phyloP scores from a whole-genome alignment of 2,329 filamentous ascomycete species.

The Phialophora macrospora region DNA sequence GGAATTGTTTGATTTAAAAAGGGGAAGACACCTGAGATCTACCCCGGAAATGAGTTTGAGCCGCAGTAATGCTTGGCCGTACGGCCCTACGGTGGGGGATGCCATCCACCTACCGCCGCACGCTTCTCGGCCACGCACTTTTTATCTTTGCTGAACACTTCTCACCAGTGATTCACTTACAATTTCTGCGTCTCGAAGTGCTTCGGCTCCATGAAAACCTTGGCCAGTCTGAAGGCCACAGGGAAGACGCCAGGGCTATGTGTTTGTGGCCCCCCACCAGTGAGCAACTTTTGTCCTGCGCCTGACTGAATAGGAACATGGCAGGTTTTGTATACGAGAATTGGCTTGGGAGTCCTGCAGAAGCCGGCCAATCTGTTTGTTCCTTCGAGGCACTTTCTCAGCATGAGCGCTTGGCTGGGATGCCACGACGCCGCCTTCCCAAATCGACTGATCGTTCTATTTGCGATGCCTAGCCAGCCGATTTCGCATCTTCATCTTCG shows the following conservation, averaged over 20 bases:
- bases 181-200: not conserved
- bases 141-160: not conserved
- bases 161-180: not conserved
- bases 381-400: not conserved
- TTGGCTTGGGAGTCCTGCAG: not conserved
- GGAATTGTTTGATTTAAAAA: not conserved
- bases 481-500: not conserved
- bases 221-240: not conserved
- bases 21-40: not conserved
- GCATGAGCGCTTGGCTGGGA: not conserved
- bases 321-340: not conserved
- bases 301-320: not conserved
- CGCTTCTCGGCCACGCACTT: not conserved
- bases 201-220: not conserved
- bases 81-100: not conserved
- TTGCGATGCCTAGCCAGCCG: no score
- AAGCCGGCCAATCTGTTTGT: not conserved
- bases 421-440: not conserved
- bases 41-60: not conserved
- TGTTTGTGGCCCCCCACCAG: not conserved
- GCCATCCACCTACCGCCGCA: no score
- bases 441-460: not conserved
- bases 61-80: not conserved
- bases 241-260: not conserved
- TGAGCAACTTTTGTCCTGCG: not conserved